phyloP scores from a whole-genome alignment of 1,139 yeast species.

The Magnusiomyces suaveolens region DNA sequence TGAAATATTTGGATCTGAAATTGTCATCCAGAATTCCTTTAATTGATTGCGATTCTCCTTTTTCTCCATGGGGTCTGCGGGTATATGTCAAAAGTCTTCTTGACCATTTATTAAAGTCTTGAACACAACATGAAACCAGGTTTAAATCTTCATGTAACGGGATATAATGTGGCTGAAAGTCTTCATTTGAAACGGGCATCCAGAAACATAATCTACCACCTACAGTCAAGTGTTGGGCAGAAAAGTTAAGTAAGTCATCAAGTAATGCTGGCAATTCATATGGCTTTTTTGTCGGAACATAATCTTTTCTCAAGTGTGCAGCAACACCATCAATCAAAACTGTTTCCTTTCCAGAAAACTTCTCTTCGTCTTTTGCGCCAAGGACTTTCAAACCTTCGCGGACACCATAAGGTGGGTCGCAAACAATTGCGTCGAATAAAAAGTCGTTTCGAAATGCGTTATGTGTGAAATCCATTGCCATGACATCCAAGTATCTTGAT shows the following conservation, averaged over 20 bases:
- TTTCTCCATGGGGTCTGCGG: slow-evolving; percentile 49
- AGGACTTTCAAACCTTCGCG: slow-evolving; percentile 90
- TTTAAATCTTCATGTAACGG: slow-evolving; percentile 73
- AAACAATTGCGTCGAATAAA: slow-evolving; percentile 67
- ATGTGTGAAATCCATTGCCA: slow-evolving; percentile 93
- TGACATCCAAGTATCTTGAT: slow-evolving; percentile 54
- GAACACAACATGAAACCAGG: slow-evolving; percentile 66
- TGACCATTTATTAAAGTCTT: slow-evolving; percentile 88
- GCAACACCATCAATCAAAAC: slow-evolving; percentile 65
- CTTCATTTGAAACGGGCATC: slow-evolving; percentile 98
- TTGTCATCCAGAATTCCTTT: slow-evolving; percentile 36
- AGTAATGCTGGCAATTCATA: slow-evolving; percentile 68
- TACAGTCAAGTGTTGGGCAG: slow-evolving; percentile 59
- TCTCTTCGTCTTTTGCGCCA: slow-evolving; percentile 64
- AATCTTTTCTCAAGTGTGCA: slow-evolving; percentile 71
- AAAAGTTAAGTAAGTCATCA: slow-evolving; percentile 64
- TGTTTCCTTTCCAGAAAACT: slow-evolving; percentile 57
- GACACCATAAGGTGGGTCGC: slow-evolving; percentile 98
- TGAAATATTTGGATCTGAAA: slow-evolving; percentile 75
- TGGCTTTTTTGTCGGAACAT: slow-evolving; percentile 87
- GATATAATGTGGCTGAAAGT: slow-evolving; percentile 55
- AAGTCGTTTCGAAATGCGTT: slow-evolving; percentile 62
- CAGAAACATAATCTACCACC: slow-evolving; percentile 83
- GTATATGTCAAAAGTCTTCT: slow-evolving; percentile 74
- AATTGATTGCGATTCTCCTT: slow-evolving; percentile 48